Conservation (phyloP, 805 yeast species). For the Metschnikowia bowlesiae region DNA sequence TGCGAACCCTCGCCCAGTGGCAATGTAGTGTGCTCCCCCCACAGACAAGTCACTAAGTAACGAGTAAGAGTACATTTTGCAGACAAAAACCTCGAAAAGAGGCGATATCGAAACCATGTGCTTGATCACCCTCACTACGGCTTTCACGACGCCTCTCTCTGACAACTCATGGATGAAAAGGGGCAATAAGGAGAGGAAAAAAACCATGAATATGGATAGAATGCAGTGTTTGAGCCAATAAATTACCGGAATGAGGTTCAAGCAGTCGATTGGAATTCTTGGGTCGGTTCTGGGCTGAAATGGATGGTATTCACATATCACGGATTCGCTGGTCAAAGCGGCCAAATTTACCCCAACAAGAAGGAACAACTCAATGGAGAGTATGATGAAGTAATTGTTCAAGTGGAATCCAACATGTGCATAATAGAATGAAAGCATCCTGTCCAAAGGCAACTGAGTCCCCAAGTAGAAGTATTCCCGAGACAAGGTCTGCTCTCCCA, state of each 20-base stretch:
- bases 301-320: conserved; percentile 62
- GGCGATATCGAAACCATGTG: conserved; percentile 72
- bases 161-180: conserved; percentile 73
- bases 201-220: conserved; percentile 74
- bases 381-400: conserved; percentile 71
- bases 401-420: conserved; percentile 87
- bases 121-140: conserved; percentile 62
- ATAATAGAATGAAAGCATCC: conserved; percentile 77
- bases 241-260: conserved; percentile 66
- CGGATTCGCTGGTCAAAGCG: conserved; percentile 67
- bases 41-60: conserved; percentile 65
- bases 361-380: conserved; percentile 70
- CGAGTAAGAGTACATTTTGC: conserved; percentile 73
- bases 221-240: conserved; percentile 83
- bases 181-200: conserved; percentile 76
- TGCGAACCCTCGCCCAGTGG: conserved; percentile 85
- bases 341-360: conserved; percentile 67
- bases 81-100: conserved; percentile 77
- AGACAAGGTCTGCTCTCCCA: conserved; percentile 87
- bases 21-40: conserved; percentile 85
- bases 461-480: conserved; percentile 81
- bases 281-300: conserved; percentile 66
- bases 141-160: conserved; percentile 78
- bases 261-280: conserved; percentile 64
- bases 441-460: conserved; percentile 73